Conservation (phyloP, 768 basidiomycete species). For the Baorangia bicolor region DNA sequence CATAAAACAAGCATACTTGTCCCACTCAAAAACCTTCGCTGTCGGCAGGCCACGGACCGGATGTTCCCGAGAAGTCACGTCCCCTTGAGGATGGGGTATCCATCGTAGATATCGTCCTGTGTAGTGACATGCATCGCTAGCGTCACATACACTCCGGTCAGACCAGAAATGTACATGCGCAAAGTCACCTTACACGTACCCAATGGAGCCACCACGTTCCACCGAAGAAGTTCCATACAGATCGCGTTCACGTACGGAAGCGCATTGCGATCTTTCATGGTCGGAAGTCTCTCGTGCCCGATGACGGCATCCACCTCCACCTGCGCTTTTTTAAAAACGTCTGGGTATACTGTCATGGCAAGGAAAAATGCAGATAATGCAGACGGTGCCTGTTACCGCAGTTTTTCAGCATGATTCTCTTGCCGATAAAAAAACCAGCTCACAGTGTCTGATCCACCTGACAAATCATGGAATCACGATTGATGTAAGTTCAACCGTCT, state of each 20-base stretch:
- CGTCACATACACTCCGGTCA: background rate
- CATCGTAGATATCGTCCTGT: constrained; percentile 20
- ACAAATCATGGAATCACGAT: background rate
- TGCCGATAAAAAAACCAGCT: constrained; percentile 19
- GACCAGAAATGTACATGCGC: background rate
- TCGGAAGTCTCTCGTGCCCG: constrained; percentile 12
- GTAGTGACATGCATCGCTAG: constrained; percentile 3
- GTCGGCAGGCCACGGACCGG: constrained; percentile 1
- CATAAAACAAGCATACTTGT: too few species aligned
- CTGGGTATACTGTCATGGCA: constrained; percentile 13
- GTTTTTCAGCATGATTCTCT: background rate
- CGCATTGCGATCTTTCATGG: constrained; percentile 6
- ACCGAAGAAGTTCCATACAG: constrained; percentile 14
- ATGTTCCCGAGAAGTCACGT: background rate
- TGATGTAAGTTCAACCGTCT: background rate
- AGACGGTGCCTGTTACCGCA: constrained; percentile 16
- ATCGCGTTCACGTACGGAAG: constrained; percentile 18
- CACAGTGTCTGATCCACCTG: constrained; percentile 29
- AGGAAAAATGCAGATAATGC: constrained; percentile 18
- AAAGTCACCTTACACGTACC: background rate
- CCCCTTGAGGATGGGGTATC: constrained; percentile 23
- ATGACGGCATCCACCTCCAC: constrained; percentile 13
- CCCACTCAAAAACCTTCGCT: too few species aligned
- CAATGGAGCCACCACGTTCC: background rate
- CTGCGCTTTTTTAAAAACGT: constrained; percentile 8